Evolutionary conservation across 2,329 filamentous ascomycete species (phyloP).

Genomic region (Rhexocercosporidium sp.): DNA sequence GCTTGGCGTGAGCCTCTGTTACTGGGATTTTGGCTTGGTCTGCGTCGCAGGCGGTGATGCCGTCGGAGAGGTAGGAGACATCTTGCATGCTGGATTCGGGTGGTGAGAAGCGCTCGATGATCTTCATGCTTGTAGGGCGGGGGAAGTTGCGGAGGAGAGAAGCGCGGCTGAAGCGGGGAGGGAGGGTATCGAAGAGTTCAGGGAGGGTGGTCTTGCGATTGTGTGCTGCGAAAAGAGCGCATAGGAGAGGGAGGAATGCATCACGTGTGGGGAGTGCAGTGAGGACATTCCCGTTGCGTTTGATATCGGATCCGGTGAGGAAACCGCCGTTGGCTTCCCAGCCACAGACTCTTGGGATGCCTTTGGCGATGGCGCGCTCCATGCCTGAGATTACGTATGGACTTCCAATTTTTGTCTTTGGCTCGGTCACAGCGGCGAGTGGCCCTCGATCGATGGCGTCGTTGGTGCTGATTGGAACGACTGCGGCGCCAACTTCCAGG

Average conservation of each 20-base stretch:
- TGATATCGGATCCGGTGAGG: slow-evolving; percentile 42
- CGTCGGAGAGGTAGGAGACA: slow-evolving; percentile 28
- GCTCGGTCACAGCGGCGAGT: slow-evolving; percentile 37
- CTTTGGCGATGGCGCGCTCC: slow-evolving; percentile 40
- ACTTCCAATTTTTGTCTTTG: slow-evolving; percentile 44
- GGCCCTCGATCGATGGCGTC: slow-evolving; percentile 43
- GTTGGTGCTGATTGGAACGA: slow-evolving; percentile 44
- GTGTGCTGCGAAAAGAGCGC: slow-evolving; percentile 39
- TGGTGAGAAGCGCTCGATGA: slow-evolving; percentile 40
- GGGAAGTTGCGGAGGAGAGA: slow-evolving; percentile 43
- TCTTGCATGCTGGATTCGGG: slow-evolving; percentile 33
- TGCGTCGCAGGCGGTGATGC: slow-evolving; percentile 28
- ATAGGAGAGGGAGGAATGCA: slow-evolving; percentile 42
- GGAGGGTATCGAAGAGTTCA: slow-evolving; percentile 39
- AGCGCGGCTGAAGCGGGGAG: slow-evolving; percentile 41
- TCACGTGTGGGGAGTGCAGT: slow-evolving; percentile 43
- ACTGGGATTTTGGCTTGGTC: slow-evolving; percentile 21
- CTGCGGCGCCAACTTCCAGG: slow-evolving; percentile 39
- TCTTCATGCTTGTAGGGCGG: slow-evolving; percentile 41
- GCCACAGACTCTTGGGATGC: slow-evolving; percentile 39
- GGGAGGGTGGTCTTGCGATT: slow-evolving; percentile 37
- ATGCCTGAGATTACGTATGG: slow-evolving; percentile 44
- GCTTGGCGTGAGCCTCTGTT: slow-evolving; percentile 19
- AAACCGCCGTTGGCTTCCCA: slow-evolving; percentile 46
- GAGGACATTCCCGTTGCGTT: slow-evolving; percentile 38